A percentile compares a stretch with the other conserved stretches of the same genome.
Conservation (phyloP, 2,329 filamentous ascomycete genomes). For the Cyphellophora europaea region DNA sequence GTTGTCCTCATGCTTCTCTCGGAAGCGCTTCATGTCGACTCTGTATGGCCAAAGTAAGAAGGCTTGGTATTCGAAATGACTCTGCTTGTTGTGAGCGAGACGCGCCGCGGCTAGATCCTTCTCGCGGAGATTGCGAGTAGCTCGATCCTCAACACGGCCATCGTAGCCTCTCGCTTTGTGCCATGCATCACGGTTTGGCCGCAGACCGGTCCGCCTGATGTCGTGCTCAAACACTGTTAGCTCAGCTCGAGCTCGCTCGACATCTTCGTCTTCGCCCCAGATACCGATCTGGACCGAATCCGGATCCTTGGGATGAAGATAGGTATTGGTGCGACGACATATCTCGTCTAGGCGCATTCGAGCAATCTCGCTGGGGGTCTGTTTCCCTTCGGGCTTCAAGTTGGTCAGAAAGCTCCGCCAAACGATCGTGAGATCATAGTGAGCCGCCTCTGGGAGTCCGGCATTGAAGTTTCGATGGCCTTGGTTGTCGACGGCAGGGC, state of each 20-base stretch:
- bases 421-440: neutral
- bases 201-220: constrained; percentile 3
- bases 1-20: constrained; percentile 5
- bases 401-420: neutral
- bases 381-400: neutral
- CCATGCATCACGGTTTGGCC: constrained; percentile 6
- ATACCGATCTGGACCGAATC: constrained; percentile 9
- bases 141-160: constrained; percentile 15
- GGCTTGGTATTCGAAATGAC: constrained; percentile 12
- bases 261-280: constrained; percentile 12
- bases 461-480: too few species aligned
- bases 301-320: constrained; percentile 9
- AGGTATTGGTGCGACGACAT: constrained; percentile 8
- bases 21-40: constrained; percentile 15
- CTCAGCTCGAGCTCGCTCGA: constrained; percentile 7
- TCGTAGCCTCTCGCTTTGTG: constrained; percentile 12
- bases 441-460: neutral
- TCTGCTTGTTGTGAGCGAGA: constrained; percentile 4
- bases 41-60: constrained; percentile 16
- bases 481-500: too few species aligned
- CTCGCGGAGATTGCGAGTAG: constrained; percentile 6
- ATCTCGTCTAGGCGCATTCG: constrained; percentile 1
- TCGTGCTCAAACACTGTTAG: constrained; percentile 11
- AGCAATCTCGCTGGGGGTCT: neutral
- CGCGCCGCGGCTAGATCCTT: constrained; percentile 6